Conservation (phyloP, 2,329 filamentous ascomycete species). For the Hortaea sp. region DNA sequence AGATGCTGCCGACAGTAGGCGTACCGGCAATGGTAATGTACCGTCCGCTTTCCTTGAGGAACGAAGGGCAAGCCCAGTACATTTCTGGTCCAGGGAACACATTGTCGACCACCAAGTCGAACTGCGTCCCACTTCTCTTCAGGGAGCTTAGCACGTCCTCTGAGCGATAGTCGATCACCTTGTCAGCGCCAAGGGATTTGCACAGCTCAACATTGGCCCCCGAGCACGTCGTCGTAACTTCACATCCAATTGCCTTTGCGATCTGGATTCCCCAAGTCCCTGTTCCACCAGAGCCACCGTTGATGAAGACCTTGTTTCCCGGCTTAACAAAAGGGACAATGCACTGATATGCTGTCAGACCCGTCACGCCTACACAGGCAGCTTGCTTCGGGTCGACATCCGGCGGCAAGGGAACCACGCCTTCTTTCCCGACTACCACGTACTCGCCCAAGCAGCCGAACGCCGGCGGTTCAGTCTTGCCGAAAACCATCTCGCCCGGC, state of each 20-base stretch:
- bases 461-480: conserved; percentile 21
- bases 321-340: conserved; percentile 27
- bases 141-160: conserved; percentile 39
- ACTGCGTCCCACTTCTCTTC: conserved; percentile 37
- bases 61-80: conserved; percentile 44
- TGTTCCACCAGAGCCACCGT: conserved; percentile 53
- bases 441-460: conserved; percentile 32
- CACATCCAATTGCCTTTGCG: conserved; percentile 49
- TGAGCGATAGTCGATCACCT: conserved; percentile 51
- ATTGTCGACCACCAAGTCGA: conserved; percentile 48
- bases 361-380: conserved; percentile 28
- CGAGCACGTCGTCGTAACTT: conserved; percentile 52
- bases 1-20: conserved; percentile 13
- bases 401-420: conserved; percentile 23
- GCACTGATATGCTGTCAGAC: conserved; percentile 30
- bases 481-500: conserved; percentile 32
- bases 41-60: conserved; percentile 38
- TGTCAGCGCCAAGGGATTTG: conserved; percentile 50
- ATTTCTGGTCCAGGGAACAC: conserved; percentile 42
- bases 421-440: conserved; percentile 14
- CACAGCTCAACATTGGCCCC: conserved; percentile 47
- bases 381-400: conserved; percentile 27
- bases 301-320: conserved; percentile 48
- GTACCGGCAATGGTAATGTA: conserved; percentile 44
- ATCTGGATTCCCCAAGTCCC: conserved; percentile 54